Evolutionary conservation across 345 rosid species (phyloP).

Genomic region (Salix purpurea): DNA sequence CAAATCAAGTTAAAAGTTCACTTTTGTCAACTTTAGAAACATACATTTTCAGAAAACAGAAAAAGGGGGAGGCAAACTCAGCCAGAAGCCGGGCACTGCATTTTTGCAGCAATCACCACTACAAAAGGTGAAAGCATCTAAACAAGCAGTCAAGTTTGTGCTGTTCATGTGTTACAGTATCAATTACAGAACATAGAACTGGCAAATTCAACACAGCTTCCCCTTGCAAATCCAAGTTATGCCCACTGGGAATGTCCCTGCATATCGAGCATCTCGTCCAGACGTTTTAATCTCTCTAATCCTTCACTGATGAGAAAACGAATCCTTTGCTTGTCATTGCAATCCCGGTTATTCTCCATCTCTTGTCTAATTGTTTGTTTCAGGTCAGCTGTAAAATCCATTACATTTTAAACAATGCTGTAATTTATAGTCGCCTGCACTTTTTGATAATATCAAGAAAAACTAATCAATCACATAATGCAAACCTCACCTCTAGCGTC

Average conservation of each 20-base stretch:
- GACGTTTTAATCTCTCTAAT: slow-evolving; percentile 57
- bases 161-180: neutral
- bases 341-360: slow-evolving; percentile 61
- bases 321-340: slow-evolving; percentile 61
- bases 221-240: neutral
- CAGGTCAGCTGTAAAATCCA: slow-evolving; percentile 50
- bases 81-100: neutral
- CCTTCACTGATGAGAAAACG: slow-evolving; percentile 76
- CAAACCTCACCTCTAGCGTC: slow-evolving; percentile 50
- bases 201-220: too few species aligned
- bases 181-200: too few species aligned
- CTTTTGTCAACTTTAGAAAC: neutral
- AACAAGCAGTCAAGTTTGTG: too few species aligned
- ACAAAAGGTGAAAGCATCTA: neutral
- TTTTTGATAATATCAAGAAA: neutral
- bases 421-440: neutral
- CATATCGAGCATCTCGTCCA: slow-evolving; percentile 84
- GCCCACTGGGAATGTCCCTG: slow-evolving; percentile 45
- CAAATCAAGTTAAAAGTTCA: too few species aligned
- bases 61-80: neutral
- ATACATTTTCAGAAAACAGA: neutral
- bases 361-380: slow-evolving; percentile 57
- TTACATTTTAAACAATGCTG: neutral
- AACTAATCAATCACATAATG: neutral
- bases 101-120: neutral